Evolutionary conservation across 441 rosid species (phyloP).

Genomic region (Populus hybrid): DNA sequence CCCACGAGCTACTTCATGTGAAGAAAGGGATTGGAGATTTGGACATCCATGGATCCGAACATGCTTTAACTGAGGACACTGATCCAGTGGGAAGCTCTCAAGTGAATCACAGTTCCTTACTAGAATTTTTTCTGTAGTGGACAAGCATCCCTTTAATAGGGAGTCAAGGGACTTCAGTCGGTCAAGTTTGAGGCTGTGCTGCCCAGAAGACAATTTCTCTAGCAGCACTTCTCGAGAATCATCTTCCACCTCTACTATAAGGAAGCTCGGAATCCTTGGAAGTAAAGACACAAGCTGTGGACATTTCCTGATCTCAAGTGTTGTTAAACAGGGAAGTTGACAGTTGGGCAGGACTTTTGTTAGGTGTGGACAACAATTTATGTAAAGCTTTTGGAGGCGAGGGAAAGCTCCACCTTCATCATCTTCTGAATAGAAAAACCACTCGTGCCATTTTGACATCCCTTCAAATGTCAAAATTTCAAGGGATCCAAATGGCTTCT

Average conservation of each 20-base stretch:
- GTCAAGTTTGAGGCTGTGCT: constrained; percentile 27
- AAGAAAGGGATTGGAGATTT: constrained; percentile 30
- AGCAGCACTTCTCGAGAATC: constrained; percentile 6
- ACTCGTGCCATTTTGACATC: constrained; percentile 23
- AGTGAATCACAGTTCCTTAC: constrained; percentile 19
- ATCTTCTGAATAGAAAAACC: constrained; percentile 10
- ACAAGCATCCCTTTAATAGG: not conserved
- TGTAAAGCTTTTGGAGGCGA: constrained; percentile 18
- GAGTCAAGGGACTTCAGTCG: constrained; percentile 23
- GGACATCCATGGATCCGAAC: constrained; percentile 27
- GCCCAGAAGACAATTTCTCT: constrained; percentile 26
- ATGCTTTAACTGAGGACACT: constrained; percentile 33
- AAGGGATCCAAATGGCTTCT: constrained; percentile 17
- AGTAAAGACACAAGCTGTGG: constrained; percentile 4
- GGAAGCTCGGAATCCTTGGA: constrained; percentile 14
- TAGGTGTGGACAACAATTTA: constrained; percentile 24
- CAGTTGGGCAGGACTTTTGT: constrained; percentile 9
- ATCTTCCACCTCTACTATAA: constrained; percentile 11
- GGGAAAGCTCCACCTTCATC: constrained; percentile 24
- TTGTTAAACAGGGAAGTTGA: constrained; percentile 20
- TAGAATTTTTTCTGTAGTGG: not conserved
- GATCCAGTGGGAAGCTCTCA: constrained; percentile 28
- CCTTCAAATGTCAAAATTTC: constrained; percentile 12
- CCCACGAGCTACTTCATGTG: constrained; percentile 23
- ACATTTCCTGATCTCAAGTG: constrained; percentile 12